A percentile compares a stretch with the other conserved stretches of the same genome.
Evolutionary conservation across 352 stramenopile species (phyloP).

Genomic region (Phytophthora aleatoria): DNA sequence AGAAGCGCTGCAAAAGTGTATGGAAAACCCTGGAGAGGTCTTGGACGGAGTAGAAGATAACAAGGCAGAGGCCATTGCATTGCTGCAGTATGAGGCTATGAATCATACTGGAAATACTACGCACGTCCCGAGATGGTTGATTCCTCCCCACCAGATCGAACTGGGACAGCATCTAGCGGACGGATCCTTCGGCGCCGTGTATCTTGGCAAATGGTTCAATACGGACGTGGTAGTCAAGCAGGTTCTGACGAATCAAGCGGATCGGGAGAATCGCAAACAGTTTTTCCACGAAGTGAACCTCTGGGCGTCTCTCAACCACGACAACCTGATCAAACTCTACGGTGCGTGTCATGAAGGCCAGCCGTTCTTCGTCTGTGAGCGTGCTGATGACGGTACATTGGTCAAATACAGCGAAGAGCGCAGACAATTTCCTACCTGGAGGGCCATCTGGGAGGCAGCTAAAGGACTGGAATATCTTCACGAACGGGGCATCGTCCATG

Average conservation of each 20-base stretch:
- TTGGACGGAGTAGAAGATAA: background rate
- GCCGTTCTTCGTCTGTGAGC: constrained; percentile 27
- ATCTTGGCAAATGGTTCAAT: constrained; percentile 1
- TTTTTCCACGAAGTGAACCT: constrained; percentile 3
- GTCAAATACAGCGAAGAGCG: constrained; percentile 7
- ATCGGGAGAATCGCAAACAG: background rate
- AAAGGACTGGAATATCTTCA: constrained; percentile 38
- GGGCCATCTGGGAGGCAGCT: constrained; percentile 9
- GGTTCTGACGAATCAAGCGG: background rate
- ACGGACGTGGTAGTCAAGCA: constrained; percentile 1
- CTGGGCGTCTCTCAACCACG: constrained; percentile 16
- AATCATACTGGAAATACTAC: background rate
- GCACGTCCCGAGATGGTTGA: background rate
- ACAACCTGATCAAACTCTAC: constrained; percentile 34
- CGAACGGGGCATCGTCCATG: constrained; percentile 20
- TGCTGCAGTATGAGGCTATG: background rate
- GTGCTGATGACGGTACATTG: constrained; percentile 2
- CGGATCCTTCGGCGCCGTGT: background rate
- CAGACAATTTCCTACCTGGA: constrained; percentile 4
- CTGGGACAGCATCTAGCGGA: background rate
- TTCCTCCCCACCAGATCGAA: constrained; percentile 1
- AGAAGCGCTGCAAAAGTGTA: background rate
- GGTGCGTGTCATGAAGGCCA: constrained; percentile 25
- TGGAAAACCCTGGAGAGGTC: constrained; percentile 1
- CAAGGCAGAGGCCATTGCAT: background rate